Percentiles rank a stretch among this genome's conserved stretches.
Evolutionary conservation across 2,329 filamentous ascomycete genomes (phyloP).

Genomic region (Botryotinia convoluta): DNA sequence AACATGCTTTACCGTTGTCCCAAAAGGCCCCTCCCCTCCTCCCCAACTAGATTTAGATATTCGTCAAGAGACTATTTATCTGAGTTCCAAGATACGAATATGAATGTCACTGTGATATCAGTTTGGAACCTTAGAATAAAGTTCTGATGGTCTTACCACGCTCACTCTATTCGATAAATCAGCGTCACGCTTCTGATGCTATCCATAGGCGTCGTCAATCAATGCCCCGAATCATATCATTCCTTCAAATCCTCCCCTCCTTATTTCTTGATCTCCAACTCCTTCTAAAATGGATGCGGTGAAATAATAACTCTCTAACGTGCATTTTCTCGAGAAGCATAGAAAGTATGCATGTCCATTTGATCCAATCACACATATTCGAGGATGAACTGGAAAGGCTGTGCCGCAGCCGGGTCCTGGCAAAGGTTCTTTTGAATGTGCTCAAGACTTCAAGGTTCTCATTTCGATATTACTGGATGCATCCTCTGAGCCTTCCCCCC

Average conservation of each 20-base stretch:
- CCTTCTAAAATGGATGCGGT: constrained; percentile 17
- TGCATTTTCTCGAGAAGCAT: background rate
- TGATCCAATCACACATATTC: background rate
- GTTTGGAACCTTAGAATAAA: background rate
- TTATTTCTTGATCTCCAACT: constrained; percentile 1
- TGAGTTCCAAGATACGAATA: background rate
- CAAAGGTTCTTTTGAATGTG: constrained; percentile 10
- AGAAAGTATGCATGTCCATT: background rate
- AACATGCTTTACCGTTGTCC: background rate
- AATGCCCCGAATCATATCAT: background rate
- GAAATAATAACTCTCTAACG: background rate
- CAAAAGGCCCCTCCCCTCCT: background rate
- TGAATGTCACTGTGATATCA: constrained; percentile 6
- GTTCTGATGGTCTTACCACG: constrained; percentile 5
- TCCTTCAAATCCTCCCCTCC: constrained; percentile 6
- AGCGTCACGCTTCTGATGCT: constrained; percentile 12
- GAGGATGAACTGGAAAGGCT: constrained; percentile 15
- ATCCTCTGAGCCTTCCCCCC: constrained; percentile 15
- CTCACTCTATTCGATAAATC: background rate
- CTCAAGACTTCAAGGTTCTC: background rate
- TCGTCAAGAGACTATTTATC: background rate
- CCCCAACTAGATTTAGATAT: background rate
- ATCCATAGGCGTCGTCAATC: background rate
- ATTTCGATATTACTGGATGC: constrained; percentile 9
- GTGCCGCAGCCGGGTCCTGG: constrained; percentile 19